Base-by-base conservation (phyloP, 2,329 filamentous ascomycete genomes). In the Aspergillus eucalypticola region DNA sequence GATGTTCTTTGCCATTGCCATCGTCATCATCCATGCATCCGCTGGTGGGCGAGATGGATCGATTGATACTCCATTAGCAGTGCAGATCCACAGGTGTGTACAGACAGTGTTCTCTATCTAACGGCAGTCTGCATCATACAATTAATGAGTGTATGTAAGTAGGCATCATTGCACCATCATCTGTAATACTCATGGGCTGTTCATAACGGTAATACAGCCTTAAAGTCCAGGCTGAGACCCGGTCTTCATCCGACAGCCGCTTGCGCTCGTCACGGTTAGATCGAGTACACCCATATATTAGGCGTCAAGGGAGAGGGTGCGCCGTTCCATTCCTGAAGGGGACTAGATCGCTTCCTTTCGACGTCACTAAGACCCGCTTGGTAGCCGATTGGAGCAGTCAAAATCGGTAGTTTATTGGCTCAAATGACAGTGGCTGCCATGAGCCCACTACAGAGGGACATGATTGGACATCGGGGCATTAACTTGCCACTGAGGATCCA, bases 401-500 rank as follows among this genome's bases (percentile, higher is more conserved):
- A 27, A 25, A 4, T 8, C 39, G 3, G 11, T 8, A 25, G 7
- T 7, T 54, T 4, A 66, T 67, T 67, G 62, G 65, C 7, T 15
- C 8, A 3, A 27, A 25, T n/a, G n/a, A 29, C 17, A 41, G 61
- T 64, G 61, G 63, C 61, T 62, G 60, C 60, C 60, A 55, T 49
- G 35, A 21, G 19, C 35, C 61, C 65, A 64, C 3, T 38, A 10
- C 1, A 29, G 10, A 2, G 11, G 32, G 32, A 5, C 17, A 3
- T 58, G 7, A 69, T 68, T 68, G 65, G 67, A 8, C 6, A 7
- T 46, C 11, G 17, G 41, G 19, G 41, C 41, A 27, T 23, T 21
- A 29, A 50, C 51, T 69, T 63, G 67, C 67, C 67, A 69, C 67
- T 60, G 58, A 58, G 58, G 48, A 60, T 59, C 60, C 56, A 59